phyloP scores from a whole-genome alignment of 306 rosid genomes.

The Cyamopsis tetragonoloba region DNA sequence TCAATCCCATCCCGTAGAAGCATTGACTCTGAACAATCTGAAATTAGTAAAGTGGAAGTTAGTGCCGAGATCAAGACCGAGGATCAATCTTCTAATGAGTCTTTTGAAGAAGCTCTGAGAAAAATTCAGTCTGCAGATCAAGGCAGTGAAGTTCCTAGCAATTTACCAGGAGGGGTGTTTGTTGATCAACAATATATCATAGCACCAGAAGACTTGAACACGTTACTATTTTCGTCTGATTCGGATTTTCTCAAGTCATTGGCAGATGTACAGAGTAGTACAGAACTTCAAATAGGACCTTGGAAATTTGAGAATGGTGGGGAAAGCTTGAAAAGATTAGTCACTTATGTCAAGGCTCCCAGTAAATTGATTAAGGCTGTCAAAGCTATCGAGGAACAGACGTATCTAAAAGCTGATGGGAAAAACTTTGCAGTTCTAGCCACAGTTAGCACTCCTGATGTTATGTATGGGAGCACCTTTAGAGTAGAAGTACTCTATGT shows the following conservation, averaged over 20 bases:
- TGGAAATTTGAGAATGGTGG: constrained; percentile 77
- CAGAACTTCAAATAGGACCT: constrained; percentile 65
- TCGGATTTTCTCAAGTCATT: constrained; percentile 62
- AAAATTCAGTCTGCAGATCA: constrained; percentile 62
- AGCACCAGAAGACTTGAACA: constrained; percentile 67
- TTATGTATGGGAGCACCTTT: constrained; percentile 78
- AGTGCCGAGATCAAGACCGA: constrained; percentile 45
- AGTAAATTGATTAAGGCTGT: constrained; percentile 71
- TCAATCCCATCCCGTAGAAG: constrained; percentile 40
- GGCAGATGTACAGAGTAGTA: constrained; percentile 68
- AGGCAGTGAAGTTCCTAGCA: constrained; percentile 62
- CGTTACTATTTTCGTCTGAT: constrained; percentile 60
- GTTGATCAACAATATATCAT: constrained; percentile 64
- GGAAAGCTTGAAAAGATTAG: constrained; percentile 59
- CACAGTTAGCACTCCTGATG: constrained; percentile 79
- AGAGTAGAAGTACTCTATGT: constrained; percentile 66
- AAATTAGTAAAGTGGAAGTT: constrained; percentile 41
- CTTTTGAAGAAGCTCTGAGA: constrained; percentile 71
- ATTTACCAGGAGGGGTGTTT: constrained; percentile 78
- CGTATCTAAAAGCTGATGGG: constrained; percentile 87
- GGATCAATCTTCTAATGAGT: constrained; percentile 48
- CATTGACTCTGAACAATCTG: constrained; percentile 56
- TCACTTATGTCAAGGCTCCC: constrained; percentile 73
- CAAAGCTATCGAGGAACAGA: constrained; percentile 82
- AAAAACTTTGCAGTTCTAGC: constrained; percentile 65